phyloP scores from a whole-genome alignment of 2,329 filamentous ascomycete species.

The Botrytis cinerea region DNA sequence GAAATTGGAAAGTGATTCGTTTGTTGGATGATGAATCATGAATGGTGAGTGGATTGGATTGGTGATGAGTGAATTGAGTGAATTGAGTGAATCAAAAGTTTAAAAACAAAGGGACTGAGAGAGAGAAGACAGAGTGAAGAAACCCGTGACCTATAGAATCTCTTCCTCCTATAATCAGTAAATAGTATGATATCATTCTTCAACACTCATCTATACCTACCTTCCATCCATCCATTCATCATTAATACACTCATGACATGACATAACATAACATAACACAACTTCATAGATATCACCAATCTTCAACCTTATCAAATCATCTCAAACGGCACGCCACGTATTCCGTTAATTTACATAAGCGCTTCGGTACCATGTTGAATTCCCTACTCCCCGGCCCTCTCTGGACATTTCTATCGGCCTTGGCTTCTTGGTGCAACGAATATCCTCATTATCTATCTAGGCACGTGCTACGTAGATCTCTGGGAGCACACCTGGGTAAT shows the following conservation, averaged over 20 bases:
- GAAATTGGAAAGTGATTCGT: slow-evolving; percentile 1
- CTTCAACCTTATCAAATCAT: not conserved
- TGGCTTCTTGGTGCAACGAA: not conserved
- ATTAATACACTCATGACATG: fast-evolving
- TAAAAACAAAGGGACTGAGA: not conserved
- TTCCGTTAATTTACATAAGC: not conserved
- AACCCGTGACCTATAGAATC: not conserved
- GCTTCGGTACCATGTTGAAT: not conserved
- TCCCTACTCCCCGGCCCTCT: not conserved
- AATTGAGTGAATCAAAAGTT: not conserved
- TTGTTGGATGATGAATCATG: not conserved
- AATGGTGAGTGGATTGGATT: not conserved
- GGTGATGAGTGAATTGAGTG: not conserved
- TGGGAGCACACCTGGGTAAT: no score
- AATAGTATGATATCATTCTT: not conserved
- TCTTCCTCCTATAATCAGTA: no score
- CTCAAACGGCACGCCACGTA: not conserved
- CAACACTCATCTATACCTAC: not conserved
- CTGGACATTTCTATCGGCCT: not conserved
- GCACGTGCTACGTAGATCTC: no score
- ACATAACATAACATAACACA: no score
- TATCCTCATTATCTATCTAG: not conserved
- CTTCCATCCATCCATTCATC: no score
- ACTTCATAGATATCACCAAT: not conserved
- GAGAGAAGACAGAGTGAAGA: not conserved